phyloP scores from a whole-genome alignment of 1,139 yeast species.

The Meyerozyma sp. region DNA sequence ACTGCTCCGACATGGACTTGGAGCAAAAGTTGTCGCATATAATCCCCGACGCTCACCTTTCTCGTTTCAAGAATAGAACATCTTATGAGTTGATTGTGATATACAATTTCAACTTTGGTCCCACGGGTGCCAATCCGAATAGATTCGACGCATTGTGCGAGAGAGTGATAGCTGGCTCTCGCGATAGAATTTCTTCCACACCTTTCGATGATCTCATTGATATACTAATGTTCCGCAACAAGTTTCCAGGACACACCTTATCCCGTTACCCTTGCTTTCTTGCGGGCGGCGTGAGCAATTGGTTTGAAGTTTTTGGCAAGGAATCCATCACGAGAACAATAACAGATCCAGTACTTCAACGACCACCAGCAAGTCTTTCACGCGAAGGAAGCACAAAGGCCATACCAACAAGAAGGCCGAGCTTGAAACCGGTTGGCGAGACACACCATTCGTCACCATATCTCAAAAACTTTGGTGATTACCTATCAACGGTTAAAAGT shows the following conservation, averaged over 20 bases:
- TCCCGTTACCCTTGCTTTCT: slow-evolving; percentile 31
- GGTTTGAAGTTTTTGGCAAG: slow-evolving; percentile 33
- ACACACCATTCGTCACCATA: slow-evolving; percentile 19
- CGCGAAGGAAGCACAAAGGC: slow-evolving; percentile 12
- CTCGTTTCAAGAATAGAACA: slow-evolving; percentile 45
- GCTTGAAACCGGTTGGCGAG: slow-evolving; percentile 3
- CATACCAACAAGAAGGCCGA: slow-evolving; percentile 8
- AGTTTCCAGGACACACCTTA: slow-evolving; percentile 31
- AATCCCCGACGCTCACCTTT: slow-evolving; percentile 50
- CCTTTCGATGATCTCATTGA: slow-evolving; percentile 51
- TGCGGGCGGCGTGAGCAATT: slow-evolving; percentile 38
- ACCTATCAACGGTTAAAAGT: slow-evolving; percentile 29
- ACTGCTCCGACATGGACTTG: slow-evolving; percentile 50
- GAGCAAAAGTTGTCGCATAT: slow-evolving; percentile 51
- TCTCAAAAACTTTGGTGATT: slow-evolving; percentile 35
- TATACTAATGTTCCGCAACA: slow-evolving; percentile 38
- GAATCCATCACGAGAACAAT: slow-evolving; percentile 18
- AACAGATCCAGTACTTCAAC: slow-evolving; percentile 10
- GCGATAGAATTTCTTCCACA: slow-evolving; percentile 19
- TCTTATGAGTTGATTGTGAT: slow-evolving; percentile 57
- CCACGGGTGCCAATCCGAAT: slow-evolving; percentile 14
- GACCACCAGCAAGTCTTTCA: slow-evolving; percentile 21
- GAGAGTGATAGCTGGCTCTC: slow-evolving; percentile 15
- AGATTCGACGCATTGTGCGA: slow-evolving; percentile 23
- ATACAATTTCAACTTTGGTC: slow-evolving; percentile 45